These are phyloP conservation scores for Cercospora sp. DNA, from an alignment of 2,329 filamentous ascomycete genomes.

Conservation along the genomic window DNA sequence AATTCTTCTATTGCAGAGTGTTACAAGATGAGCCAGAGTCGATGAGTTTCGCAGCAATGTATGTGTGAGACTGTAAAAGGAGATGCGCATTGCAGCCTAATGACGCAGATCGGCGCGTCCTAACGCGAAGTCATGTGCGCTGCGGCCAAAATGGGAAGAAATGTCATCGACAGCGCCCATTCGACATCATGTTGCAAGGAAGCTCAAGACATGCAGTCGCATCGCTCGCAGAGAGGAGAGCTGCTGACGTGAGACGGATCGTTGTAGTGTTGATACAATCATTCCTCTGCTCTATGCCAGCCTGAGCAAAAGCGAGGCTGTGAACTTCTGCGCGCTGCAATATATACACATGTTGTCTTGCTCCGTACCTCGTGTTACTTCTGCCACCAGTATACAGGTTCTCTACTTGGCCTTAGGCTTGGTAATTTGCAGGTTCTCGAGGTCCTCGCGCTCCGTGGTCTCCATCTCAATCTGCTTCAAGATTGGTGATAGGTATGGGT, in stretches of 20 bases:
- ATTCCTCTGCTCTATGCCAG: constrained; percentile 27
- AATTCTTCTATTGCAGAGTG: background rate
- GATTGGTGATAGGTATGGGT: constrained; percentile 65
- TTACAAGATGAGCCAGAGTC: background rate
- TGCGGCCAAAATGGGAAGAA: background rate
- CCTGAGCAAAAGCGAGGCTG: constrained; percentile 15
- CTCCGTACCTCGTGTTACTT: background rate
- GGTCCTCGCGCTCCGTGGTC: constrained; percentile 65
- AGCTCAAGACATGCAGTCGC: background rate
- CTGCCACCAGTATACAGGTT: background rate
- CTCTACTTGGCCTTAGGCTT: constrained; percentile 40
- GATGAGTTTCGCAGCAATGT: background rate
- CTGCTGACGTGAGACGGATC: background rate
- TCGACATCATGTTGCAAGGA: background rate
- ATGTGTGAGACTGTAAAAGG: background rate
- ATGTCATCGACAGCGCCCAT: background rate
- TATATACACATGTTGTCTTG: constrained; percentile 26
- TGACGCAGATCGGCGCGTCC: constrained; percentile 11
- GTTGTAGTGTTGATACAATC: constrained; percentile 25
- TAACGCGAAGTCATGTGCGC: constrained; percentile 4
- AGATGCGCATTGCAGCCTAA: constrained; percentile 8
- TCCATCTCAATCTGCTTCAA: constrained; percentile 70
- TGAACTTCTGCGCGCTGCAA: constrained; percentile 20
- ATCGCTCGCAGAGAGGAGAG: background rate
- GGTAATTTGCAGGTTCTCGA: constrained; percentile 66